phyloP scores from a whole-genome alignment of 1,284 basidiomycete species.

The Athelia psychrophila region DNA sequence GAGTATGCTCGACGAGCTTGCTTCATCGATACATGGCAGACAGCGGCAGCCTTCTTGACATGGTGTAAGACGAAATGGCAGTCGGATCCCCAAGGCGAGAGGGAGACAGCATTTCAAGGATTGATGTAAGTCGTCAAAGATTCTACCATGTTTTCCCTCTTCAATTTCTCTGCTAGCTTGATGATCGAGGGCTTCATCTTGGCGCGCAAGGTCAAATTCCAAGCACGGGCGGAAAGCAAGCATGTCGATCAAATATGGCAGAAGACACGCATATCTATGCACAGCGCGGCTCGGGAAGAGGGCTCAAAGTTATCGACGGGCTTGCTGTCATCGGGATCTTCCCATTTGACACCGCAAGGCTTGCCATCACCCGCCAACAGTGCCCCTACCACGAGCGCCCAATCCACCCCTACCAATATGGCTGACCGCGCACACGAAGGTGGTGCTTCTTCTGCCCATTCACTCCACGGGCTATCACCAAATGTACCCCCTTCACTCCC shows the following conservation, averaged over 20 bases:
- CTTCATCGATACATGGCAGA: conserved; percentile 56
- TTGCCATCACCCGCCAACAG: conserved; percentile 73
- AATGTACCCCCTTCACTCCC: background rate
- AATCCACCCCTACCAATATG: conserved; percentile 66
- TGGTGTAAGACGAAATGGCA: conserved; percentile 70
- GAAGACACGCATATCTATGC: conserved; percentile 1
- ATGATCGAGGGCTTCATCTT: conserved; percentile 74
- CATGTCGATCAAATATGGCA: background rate
- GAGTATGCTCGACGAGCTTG: conserved; percentile 54
- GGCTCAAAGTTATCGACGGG: conserved; percentile 31
- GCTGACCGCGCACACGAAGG: conserved; percentile 28
- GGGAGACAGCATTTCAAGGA: conserved; percentile 70
- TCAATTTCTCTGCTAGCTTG: conserved; percentile 41
- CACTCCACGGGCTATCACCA: background rate
- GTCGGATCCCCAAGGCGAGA: conserved; percentile 55
- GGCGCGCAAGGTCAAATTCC: conserved; percentile 50
- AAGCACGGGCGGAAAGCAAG: background rate
- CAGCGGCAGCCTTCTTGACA: conserved; percentile 57
- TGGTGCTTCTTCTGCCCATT: background rate
- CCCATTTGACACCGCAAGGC: conserved; percentile 51
- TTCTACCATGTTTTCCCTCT: conserved; percentile 26
- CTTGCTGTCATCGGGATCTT: background rate
- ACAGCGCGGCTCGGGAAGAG: conserved; percentile 30
- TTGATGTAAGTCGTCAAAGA: conserved; percentile 57
- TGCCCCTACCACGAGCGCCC: conserved; percentile 59